These are phyloP conservation scores for Penicillium sp. DNA, from an alignment of 2,329 filamentous ascomycete species.

Conservation along the genomic window DNA sequence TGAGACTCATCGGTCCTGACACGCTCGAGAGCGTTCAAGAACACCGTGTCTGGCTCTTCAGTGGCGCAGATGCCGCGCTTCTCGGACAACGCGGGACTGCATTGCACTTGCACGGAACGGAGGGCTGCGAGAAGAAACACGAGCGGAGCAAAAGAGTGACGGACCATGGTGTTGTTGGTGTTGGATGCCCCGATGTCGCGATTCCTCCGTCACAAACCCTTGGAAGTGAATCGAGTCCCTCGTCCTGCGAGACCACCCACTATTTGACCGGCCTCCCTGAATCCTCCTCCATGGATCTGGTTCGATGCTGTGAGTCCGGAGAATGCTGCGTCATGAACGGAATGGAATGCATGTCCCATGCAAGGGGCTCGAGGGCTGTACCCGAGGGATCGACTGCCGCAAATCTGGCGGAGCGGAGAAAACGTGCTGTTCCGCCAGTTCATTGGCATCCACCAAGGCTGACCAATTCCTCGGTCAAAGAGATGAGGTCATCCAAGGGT, in stretches of 20 bases:
- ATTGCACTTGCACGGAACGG: constrained; percentile 17
- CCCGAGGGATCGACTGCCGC: not conserved
- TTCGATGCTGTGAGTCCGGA: constrained; percentile 7
- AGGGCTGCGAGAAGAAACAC: constrained; percentile 22
- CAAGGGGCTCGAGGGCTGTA: constrained; percentile 13
- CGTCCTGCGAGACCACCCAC: constrained; percentile 2
- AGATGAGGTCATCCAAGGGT: constrained; percentile 18
- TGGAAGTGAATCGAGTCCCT: constrained; percentile 1
- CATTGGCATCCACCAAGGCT: constrained; percentile 12
- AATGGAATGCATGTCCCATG: constrained; percentile 24
- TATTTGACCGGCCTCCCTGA: constrained; percentile 11
- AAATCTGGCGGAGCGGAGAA: constrained; percentile 2
- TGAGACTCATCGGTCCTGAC: constrained; percentile 23
- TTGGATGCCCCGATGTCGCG: constrained; percentile 11
- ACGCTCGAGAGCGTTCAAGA: constrained; percentile 29
- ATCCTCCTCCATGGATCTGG: not conserved
- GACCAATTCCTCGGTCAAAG: constrained; percentile 2
- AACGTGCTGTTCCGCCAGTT: not conserved
- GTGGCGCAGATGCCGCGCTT: constrained; percentile 36
- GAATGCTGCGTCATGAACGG: constrained; percentile 26
- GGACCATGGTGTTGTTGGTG: constrained; percentile 27
- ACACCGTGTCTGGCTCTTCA: constrained; percentile 26
- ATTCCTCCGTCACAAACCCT: constrained; percentile 12
- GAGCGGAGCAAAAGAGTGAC: constrained; percentile 22
- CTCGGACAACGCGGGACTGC: constrained; percentile 16